Base-by-base conservation (phyloP, 2,329 filamentous ascomycete genomes). In the Aspergillus ochraceoroseus region DNA sequence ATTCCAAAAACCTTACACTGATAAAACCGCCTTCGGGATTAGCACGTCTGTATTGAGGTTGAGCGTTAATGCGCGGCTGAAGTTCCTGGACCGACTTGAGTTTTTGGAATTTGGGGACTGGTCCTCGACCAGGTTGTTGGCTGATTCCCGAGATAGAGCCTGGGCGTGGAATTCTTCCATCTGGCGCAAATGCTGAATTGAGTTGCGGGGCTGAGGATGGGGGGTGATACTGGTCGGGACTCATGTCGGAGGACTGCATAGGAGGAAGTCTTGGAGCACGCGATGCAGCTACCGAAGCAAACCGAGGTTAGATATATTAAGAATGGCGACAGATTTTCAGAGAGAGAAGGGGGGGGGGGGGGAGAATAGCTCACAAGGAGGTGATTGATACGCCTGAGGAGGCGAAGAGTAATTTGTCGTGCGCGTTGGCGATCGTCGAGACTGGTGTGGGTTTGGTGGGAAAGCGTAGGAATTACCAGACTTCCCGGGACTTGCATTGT, bases 11-110 rank as follows among this genome's bases (percentile, higher is more conserved):
- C 67, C 85, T 69, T 75, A 94, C 87, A 65, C 92, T 96, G 63
- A 98, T 95, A 62, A 98, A 98, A 33, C 92, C 92, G 38, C 92
- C 92, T 62, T 98, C 92, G 2, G 92, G 92, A 56, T 95, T 94
- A 40, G 92, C 92, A 67, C 92, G 81, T 55, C 92, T 80, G 62
- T 94, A 96, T 1, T 87, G 79, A 39, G 92, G 92, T 62, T 98
- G 92, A 13, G 79, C 61, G 64, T 90, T 95, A 62, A 92, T 80
- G 61, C 83, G 85, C 29, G 89, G 87, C 47, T 83, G 79, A 55
- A 98, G 68, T 44, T 96, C 88, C 38, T 78, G 72, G 17, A 81
- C 70, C 17, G 79, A 79, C 47, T 82, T 76, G 54, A 94, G 74
- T 63, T 86, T 89, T 58, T 80, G 82, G 62, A 96, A 95, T 62